Evolutionary conservation across 352 stramenopile genomes (phyloP), one percentile per base, ranked within the genome.

Genomic region (Plasmopara muralis): DNA sequence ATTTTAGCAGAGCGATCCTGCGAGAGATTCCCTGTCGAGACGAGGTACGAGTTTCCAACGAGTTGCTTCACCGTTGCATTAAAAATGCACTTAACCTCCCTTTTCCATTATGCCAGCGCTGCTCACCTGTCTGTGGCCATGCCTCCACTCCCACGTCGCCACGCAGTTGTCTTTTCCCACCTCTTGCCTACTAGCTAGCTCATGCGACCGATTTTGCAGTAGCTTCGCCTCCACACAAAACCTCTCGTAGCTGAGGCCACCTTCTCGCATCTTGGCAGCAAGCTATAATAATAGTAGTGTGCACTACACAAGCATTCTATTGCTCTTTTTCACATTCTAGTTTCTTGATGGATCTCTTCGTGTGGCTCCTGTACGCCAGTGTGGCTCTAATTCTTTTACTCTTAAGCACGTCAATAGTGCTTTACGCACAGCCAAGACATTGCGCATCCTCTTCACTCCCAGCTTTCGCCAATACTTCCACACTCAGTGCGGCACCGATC

Each of bases 281-380:
- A 29, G 5, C 6, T 54, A 62, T 13, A 43, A 47, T n/a, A n/a
- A 34, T 18, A 47, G 2, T 54, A 10, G 40, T 37, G 47, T 64
- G 9, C 43, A 34, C 16, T 38, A 57, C 55, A 57, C 20, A 33
- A n/a, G 52, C 9, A 40, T 35, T 35, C 10, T 41, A 18, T 41
- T 18, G n/a, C 13, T 41, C 37, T 41, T 41, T 38, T 14, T 14
- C 13, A 5, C 9, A 38, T 38, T 38, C 33, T 5, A 14, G 2
- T 38, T 14, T 14, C 9, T 14, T 38, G 1, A 38, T 38, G 20
- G 20, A 25, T 3, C 30, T 70, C 20, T 58, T 81, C 44, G 55
- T 80, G 43, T 91, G 81, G 78, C 33, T 82, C 20, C 60, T 85
- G 47, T 91, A 89, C 60, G 72, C 70, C 16, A 71, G 67, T 47